Conservation (phyloP, 805 yeast genomes). For the Candida tibetensis region DNA sequence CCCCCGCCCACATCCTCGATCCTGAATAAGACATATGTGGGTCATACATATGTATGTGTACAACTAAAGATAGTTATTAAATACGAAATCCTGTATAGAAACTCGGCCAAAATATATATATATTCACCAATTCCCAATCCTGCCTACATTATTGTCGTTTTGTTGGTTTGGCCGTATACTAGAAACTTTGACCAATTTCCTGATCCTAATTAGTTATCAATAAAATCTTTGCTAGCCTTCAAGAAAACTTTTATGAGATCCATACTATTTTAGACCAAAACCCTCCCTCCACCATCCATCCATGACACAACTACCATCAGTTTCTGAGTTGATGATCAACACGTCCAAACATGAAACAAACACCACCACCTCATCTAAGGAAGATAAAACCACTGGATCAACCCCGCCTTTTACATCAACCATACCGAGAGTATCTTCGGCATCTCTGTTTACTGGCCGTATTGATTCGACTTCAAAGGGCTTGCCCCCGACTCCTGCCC, state of each 20-base stretch:
- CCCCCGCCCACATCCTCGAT: no score
- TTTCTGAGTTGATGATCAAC: constrained; percentile 22
- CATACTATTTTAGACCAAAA: not conserved
- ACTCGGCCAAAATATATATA: not conserved
- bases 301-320: constrained; percentile 25
- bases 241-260: not conserved
- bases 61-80: not conserved
- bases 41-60: not conserved
- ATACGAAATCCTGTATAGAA: not conserved
- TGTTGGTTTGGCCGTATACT: not conserved
- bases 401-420: constrained; percentile 7
- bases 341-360: constrained; percentile 10
- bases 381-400: not conserved
- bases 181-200: not conserved
- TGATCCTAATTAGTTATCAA: no score
- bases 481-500: constrained; percentile 10
- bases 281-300: not conserved
- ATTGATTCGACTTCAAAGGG: constrained; percentile 3
- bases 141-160: not conserved
- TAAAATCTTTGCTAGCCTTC: no score
- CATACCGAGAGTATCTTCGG: constrained; percentile 12
- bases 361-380: constrained; percentile 2
- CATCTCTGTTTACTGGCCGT: constrained; percentile 5
- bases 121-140: not conserved
- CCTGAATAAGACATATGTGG: not conserved